phyloP scores from a whole-genome alignment of 2,329 filamentous ascomycete genomes.

The Helminthosporium solani region DNA sequence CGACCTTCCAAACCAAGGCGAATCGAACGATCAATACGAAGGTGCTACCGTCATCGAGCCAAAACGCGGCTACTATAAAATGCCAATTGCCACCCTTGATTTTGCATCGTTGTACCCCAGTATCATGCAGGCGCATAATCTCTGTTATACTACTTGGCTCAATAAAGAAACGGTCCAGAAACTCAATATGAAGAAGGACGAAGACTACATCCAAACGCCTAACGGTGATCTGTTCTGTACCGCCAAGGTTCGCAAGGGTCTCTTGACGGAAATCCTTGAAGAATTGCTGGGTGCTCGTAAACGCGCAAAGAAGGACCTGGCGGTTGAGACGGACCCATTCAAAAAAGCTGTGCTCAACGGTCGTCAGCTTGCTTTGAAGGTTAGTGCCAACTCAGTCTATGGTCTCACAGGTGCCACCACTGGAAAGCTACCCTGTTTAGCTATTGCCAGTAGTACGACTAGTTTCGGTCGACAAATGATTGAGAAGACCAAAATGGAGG shows the following conservation, averaged over 20 bases:
- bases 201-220: conserved; percentile 95
- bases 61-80: conserved; percentile 87
- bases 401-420: conserved; percentile 94
- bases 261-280: conserved; percentile 93
- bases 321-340: conserved; percentile 88
- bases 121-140: conserved; percentile 98
- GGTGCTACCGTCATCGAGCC: conserved; percentile 98
- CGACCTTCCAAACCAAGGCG: conserved; percentile 69
- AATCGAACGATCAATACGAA: conserved; percentile 84
- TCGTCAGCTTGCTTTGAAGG: conserved; percentile 91
- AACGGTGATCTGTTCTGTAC: conserved; percentile 95
- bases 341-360: conserved; percentile 97
- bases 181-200: conserved; percentile 75
- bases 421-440: conserved; percentile 90
- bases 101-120: conserved; percentile 98
- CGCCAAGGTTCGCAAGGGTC: conserved; percentile 80
- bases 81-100: conserved; percentile 95
- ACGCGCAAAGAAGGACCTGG: conserved; percentile 87
- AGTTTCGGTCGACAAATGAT: conserved; percentile 99
- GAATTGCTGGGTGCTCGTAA: conserved; percentile 91
- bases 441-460: conserved; percentile 95
- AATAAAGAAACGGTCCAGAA: conserved; percentile 77
- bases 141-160: conserved; percentile 93
- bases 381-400: conserved; percentile 97
- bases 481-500: conserved; percentile 94